Evolutionary conservation across 2,329 filamentous ascomycete species (phyloP), one percentile per base, ranked within the genome.

Genomic region (Calonectria pseudoturangicola): DNA sequence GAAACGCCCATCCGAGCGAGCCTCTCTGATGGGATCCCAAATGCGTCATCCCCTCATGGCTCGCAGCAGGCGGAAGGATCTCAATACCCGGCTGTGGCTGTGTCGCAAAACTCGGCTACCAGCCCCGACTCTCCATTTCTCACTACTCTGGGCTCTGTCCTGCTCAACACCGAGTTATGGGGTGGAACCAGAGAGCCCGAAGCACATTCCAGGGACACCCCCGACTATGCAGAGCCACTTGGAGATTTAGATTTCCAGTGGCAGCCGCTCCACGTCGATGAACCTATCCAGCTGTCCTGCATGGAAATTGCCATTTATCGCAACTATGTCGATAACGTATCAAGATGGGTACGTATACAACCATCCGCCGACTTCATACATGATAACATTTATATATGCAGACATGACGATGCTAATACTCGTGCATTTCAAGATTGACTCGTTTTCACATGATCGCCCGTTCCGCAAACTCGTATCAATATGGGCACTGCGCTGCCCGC

Each of bases 121-220:
- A 62, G 58, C 15, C 58, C 58, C 39, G 58, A 62, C 16, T 45
- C 58, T n/a, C 58, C 58, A 43, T 62, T 62, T 21, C 39, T 62
- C 28, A 45, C 58, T 16, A 62, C 58, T 62, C 33, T 62, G 3
- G 39, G 41, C 1, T 62, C 58, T n/a, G 58, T 62, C 6, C 25
- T 62, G 16, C 39, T 30, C 3, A 45, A 43, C 25, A 62, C 58
- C 16, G 39, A 45, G 25, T 36, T 45, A 8, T 62, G 39, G 58
- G 45, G 30, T 62, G 36, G 21, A 2, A 27, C 12, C n/a, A 58
- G 33, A 21, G 54, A 39, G n/a, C n/a, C 28, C 10, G 33, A 58
- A 25, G 16, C 54, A 10, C 54, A 58, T 4, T 33, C 54, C 0
- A 27, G 54, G 12, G 33, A 41, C 33, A 58, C 54, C 5, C 33